These are phyloP conservation scores for Suhomyces yuchorum DNA, from an alignment of 1,139 yeast species.

Conservation along the genomic window DNA sequence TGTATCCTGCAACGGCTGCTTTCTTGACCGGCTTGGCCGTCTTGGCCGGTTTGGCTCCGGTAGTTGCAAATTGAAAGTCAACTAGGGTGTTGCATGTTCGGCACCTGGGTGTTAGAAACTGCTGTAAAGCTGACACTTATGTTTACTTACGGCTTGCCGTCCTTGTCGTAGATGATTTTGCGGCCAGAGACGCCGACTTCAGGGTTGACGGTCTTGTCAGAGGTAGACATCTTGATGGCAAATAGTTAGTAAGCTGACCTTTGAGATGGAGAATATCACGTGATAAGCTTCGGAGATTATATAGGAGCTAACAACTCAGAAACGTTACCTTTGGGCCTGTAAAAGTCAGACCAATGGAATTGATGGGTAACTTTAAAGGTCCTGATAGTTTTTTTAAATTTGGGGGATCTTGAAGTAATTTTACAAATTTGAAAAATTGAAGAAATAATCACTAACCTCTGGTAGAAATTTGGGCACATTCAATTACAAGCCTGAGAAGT, in stretches of 20 bases:
- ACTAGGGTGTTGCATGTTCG: conserved; percentile 78
- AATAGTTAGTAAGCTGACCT: conserved; percentile 5
- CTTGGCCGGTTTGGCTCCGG: conserved; percentile 10
- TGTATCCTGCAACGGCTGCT: conserved; percentile 20
- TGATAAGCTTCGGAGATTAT: not conserved
- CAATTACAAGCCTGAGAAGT: too few relatives aligned
- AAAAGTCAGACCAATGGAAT: too few relatives aligned
- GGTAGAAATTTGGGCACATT: too few relatives aligned
- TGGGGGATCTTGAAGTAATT: too few relatives aligned
- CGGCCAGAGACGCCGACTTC: conserved; percentile 62
- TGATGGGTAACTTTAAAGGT: too few relatives aligned
- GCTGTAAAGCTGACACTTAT: not conserved
- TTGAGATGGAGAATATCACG: not conserved
- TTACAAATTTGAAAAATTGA: too few relatives aligned
- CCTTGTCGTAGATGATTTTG: conserved; percentile 74
- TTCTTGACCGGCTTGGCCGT: conserved; percentile 15
- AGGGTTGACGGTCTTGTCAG: conserved; percentile 28
- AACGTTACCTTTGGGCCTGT: too few relatives aligned
- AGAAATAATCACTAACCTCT: too few relatives aligned
- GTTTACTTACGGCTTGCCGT: conserved; percentile 82
- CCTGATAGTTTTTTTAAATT: too few relatives aligned
- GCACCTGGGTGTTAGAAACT: conserved; percentile 50
- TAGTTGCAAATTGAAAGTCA: conserved; percentile 70
- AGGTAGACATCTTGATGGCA: conserved; percentile 10
- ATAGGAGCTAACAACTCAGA: too few relatives aligned